A percentile compares a stretch with the other conserved stretches of the same genome.
Conservation (phyloP, 805 yeast species). For the Wickerhamomyces rabaulensis region DNA sequence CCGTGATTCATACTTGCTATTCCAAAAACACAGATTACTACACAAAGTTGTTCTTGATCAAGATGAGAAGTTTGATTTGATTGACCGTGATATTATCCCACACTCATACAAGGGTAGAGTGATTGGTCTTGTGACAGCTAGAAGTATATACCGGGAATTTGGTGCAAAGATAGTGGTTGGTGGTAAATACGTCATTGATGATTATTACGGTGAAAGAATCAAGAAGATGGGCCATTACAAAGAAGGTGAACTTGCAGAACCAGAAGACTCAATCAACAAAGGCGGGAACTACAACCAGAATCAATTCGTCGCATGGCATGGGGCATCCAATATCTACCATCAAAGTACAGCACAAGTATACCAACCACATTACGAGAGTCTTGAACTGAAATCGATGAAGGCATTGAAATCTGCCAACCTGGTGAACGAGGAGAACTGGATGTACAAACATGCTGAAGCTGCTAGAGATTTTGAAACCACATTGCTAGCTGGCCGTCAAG, state of each 20-base stretch:
- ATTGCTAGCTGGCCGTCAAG: constrained; percentile 51
- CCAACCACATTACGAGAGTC: constrained; percentile 12
- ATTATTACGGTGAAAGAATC: constrained; percentile 67
- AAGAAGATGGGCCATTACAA: constrained; percentile 52
- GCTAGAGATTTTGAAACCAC: constrained; percentile 66
- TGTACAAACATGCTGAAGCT: constrained; percentile 77
- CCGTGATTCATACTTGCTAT: constrained; percentile 83
- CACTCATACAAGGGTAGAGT: constrained; percentile 87
- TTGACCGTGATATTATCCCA: constrained; percentile 77
- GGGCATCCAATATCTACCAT: constrained; percentile 37
- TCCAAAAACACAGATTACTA: constrained; percentile 77
- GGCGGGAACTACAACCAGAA: constrained; percentile 40
- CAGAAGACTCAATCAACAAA: constrained; percentile 43
- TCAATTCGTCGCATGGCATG: constrained; percentile 53
- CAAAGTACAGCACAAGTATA: constrained; percentile 11
- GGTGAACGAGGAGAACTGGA: constrained; percentile 71
- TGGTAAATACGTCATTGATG: constrained; percentile 80
- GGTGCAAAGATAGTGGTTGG: constrained; percentile 79
- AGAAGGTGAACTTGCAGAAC: constrained; percentile 69
- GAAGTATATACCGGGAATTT: constrained; percentile 84
- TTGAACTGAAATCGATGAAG: constrained; percentile 21
- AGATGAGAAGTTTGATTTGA: constrained; percentile 77
- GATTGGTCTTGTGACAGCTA: constrained; percentile 86
- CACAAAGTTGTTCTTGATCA: constrained; percentile 70
- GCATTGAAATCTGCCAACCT: constrained; percentile 14